A percentile compares a stretch with the other conserved stretches of the same genome.
These are phyloP conservation scores for Trichophyton schoenleinii DNA, from an alignment of 2,329 filamentous ascomycete genomes.

Conservation along the genomic window DNA sequence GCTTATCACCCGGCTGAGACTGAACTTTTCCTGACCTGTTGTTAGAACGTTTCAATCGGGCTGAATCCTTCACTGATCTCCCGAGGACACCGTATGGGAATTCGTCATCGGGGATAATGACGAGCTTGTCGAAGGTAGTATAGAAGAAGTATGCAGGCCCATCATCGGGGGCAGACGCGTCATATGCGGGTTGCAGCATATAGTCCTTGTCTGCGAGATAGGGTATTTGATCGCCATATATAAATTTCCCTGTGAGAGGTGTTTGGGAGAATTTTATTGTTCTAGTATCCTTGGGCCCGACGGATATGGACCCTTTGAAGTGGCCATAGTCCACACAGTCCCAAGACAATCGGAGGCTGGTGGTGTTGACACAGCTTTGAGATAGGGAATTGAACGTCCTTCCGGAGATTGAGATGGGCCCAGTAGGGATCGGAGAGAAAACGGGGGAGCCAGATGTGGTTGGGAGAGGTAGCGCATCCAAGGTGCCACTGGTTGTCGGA, in stretches of 20 bases:
- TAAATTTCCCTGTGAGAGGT: constrained; percentile 28
- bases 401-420: constrained; percentile 38
- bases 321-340: constrained; percentile 32
- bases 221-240: constrained; percentile 52
- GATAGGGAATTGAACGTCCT: constrained; percentile 35
- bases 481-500: constrained; percentile 36
- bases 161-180: constrained; percentile 42
- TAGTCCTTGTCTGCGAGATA: constrained; percentile 33
- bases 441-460: constrained; percentile 29
- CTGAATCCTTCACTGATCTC: constrained; percentile 14
- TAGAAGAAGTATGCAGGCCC: constrained; percentile 55
- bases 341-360: constrained; percentile 39
- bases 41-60: constrained; percentile 21
- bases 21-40: constrained; percentile 25
- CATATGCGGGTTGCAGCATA: constrained; percentile 42
- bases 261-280: neutral
- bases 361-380: constrained; percentile 37
- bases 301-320: constrained; percentile 1
- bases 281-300: neutral
- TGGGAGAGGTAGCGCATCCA: constrained; percentile 39
- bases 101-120: constrained; percentile 37
- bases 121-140: constrained; percentile 50
- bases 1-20: constrained; percentile 43
- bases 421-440: constrained; percentile 37
- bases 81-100: constrained; percentile 16